Evolutionary conservation across 306 rosid species (phyloP).

Genomic region (Dryas alaskensis): DNA sequence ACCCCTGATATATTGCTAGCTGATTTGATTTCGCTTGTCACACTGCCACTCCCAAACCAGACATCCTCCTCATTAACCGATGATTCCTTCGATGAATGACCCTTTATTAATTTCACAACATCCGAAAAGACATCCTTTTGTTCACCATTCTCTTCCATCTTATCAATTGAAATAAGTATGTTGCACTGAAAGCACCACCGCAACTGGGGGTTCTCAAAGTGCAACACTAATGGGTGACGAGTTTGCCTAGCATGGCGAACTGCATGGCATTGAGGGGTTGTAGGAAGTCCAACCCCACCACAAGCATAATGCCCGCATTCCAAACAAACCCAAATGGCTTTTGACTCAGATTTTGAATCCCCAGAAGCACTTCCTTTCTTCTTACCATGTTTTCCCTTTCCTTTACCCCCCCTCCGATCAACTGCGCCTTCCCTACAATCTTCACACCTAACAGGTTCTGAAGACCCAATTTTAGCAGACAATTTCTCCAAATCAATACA

Average conservation of each 20-base stretch:
- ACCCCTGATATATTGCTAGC: conserved; percentile 26
- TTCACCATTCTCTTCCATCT: conserved; percentile 54
- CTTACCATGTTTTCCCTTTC: conserved; percentile 69
- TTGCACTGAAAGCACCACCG: conserved; percentile 89
- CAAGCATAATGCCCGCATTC: conserved; percentile 78
- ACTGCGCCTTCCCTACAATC: conserved; percentile 62
- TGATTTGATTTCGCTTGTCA: conserved; percentile 52
- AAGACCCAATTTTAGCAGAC: conserved; percentile 50
- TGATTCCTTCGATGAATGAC: conserved; percentile 36
- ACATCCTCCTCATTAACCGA: conserved; percentile 43
- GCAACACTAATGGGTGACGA: conserved; percentile 65
- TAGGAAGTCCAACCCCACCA: conserved; percentile 87
- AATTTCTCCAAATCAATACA: conserved; percentile 56
- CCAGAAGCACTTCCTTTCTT: conserved; percentile 57
- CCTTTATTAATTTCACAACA: conserved; percentile 62
- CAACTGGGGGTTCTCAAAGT: conserved; percentile 63
- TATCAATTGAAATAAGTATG: conserved; percentile 54
- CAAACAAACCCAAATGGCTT: conserved; percentile 87
- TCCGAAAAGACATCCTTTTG: conserved; percentile 44
- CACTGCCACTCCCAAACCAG: conserved; percentile 44
- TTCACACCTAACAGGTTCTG: conserved; percentile 52
- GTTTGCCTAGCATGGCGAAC: conserved; percentile 62
- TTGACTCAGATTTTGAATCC: conserved; percentile 56
- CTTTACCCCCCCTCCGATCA: conserved; percentile 63
- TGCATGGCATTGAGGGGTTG: conserved; percentile 52